Evolutionary conservation across 2,329 filamentous ascomycete genomes (phyloP), one percentile per base, ranked within the genome.

Genomic region (Beauveria medogensis): DNA sequence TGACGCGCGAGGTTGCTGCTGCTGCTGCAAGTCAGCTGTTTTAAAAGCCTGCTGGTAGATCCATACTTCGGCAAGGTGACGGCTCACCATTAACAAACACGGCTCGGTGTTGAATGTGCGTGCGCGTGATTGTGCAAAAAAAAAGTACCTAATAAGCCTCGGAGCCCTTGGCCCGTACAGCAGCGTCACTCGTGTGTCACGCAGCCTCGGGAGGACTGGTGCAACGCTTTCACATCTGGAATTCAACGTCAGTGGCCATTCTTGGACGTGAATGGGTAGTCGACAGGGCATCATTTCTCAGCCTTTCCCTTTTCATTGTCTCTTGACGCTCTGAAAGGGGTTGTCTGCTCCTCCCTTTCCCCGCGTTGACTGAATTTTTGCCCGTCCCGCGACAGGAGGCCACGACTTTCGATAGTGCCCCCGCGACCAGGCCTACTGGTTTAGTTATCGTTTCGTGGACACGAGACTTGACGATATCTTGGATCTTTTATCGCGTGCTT

Each of bases 41-140:
- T 44, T 34, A 51, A 28, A 30, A 22, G 22, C 28, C 55, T 34
- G 28, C n/a, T 41, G 22, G 52, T 44, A 51, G 44, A 51, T 58
- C 46, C 55, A 41, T 51, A 28, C 55, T 30, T 16, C 4, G 6
- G 30, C 55, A 28, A 51, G 46, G 55, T 41, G 47, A 50, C 46
- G 55, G 46, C 46, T 58, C 46, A 51, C 55, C 41, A 51, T 34
- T 43, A 24, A 24, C 20, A 58, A 24, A 26, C 37, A 34, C 47
- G 28, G 55, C 24, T 8, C 30, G 40, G 55, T 20, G 34, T 50
- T 24, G 55, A 24, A 58, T 50, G 30, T 34, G 30, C 34, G 30
- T 26, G 55, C 55, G 55, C 47, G 55, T 57, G 55, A 57, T 57
- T 48, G 54, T 48, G 48, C 55, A 26, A 26, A 57, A 57, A 57